A percentile compares a stretch with the other conserved stretches of the same genome.
Conservation (phyloP, 768 basidiomycete genomes). For the Podaxis rugospora region DNA sequence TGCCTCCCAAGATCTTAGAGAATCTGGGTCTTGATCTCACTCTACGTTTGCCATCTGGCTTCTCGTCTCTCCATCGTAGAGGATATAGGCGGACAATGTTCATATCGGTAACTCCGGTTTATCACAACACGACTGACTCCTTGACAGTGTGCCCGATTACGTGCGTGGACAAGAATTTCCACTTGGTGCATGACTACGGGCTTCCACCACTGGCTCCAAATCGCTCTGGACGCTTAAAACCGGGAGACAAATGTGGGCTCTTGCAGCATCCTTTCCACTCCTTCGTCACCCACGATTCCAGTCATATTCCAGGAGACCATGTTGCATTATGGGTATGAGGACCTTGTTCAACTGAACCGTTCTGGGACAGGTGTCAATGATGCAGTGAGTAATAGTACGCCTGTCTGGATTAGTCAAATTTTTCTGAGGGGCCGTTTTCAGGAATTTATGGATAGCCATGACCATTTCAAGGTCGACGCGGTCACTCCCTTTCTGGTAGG, state of each 20-base stretch:
- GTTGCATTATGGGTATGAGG: not conserved
- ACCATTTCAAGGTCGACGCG: not conserved
- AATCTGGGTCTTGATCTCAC: not conserved
- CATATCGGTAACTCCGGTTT: constrained; percentile 2
- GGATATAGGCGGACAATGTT: not conserved
- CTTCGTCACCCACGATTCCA: too few relatives aligned
- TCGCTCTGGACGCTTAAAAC: not conserved
- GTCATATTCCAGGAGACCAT: not conserved
- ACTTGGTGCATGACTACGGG: not conserved
- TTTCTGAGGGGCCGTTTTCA: not conserved
- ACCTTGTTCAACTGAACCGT: not conserved
- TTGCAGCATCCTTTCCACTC: not conserved
- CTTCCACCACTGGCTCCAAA: not conserved
- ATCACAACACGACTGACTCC: not conserved
- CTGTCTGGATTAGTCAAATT: not conserved
- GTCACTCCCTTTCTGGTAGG: not conserved
- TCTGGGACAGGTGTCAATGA: not conserved
- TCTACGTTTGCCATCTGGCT: constrained; percentile 1
- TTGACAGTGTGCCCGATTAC: constrained; percentile 4
- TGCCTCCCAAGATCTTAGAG: constrained; percentile 7
- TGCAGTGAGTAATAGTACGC: not conserved
- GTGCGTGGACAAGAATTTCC: not conserved
- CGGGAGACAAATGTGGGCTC: not conserved
- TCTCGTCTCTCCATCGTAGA: not conserved
- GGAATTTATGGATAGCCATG: not conserved